These are phyloP conservation scores for Carex littledalei DNA, from an alignment of 176 grass and related monocot genomes.

Conservation along the genomic window DNA sequence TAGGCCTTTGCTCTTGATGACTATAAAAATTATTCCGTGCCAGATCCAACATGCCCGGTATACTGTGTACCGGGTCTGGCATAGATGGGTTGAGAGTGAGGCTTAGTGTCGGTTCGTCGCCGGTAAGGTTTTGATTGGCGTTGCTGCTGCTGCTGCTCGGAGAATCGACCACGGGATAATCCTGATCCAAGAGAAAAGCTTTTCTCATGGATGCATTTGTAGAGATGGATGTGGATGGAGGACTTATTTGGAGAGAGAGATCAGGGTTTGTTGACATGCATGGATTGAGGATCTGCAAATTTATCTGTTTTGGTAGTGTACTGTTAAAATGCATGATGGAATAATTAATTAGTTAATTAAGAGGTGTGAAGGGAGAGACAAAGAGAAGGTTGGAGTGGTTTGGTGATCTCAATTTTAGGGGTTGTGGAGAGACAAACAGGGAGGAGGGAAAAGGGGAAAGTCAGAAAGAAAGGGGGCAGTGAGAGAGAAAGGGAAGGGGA, in stretches of 20 bases:
- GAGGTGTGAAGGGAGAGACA: slow-evolving; percentile 21
- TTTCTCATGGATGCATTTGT: slow-evolving; percentile 5
- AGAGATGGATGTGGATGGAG: slow-evolving; percentile 28
- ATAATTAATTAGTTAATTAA: too few species aligned
- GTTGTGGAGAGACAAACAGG: slow-evolving; percentile 29
- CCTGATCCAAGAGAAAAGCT: not conserved
- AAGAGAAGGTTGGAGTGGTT: slow-evolving; percentile 9
- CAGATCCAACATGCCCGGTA: not conserved
- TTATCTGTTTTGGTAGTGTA: not conserved
- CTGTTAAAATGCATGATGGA: slow-evolving; percentile 15
- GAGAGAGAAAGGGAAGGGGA: slow-evolving; percentile 31
- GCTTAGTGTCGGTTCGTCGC: slow-evolving; percentile 10
- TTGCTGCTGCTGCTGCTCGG: slow-evolving; percentile 11
- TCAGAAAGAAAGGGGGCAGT: slow-evolving; percentile 31
- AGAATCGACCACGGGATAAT: not conserved
- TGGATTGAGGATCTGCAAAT: not conserved
- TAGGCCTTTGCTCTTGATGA: slow-evolving; percentile 14
- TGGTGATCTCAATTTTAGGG: slow-evolving; percentile 4
- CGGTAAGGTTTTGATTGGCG: not conserved
- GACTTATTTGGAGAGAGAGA: slow-evolving; percentile 79
- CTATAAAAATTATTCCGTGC: not conserved
- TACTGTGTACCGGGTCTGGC: not conserved
- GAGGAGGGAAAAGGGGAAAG: slow-evolving; percentile 40
- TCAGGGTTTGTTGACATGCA: slow-evolving; percentile 49
- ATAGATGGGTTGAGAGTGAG: slow-evolving; percentile 8